Evolutionary conservation across 257 asterid species (phyloP), one percentile per base, ranked within the genome.

Genomic region (Solanum pinnatisectum): DNA sequence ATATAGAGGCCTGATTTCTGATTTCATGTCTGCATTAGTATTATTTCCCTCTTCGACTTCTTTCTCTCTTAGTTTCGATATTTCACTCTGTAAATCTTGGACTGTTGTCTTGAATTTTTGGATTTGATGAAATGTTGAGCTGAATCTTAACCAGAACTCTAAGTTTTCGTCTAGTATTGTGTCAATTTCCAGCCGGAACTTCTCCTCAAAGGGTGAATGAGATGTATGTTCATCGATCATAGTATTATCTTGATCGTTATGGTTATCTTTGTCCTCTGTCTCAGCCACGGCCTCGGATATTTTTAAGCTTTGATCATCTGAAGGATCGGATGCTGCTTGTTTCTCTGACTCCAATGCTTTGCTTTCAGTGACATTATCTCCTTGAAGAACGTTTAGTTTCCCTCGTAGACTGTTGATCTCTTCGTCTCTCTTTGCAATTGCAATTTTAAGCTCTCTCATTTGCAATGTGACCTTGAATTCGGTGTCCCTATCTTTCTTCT

Each of bases 111-210:
- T 90, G 91, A 93, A 93, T 79, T 94, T 94, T 89, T 92, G 87
- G 5, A 93, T 86, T 81, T 93, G 94, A 81, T 93, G 95, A 89
- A 89, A 92, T 18, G 91, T 87, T 0, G 93, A 76, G 91, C 96
- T 92, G 85, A 94, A 94, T 87, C 96, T 93, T 87, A 93, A 87
- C 98, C 98, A 94, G 91, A 94, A 94, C 18, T 89, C 95, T 20
- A 94, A 36, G 88, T 93, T 93, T 39, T 89, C 95, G 5, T 94
- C 95, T 5, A 90, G 90, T 25, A 94, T 87, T 9, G 92, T 91
- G 5, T 94, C 94, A 4, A 94, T 93, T 36, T 90, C 92, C 6
- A 87, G 39, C 25, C 94, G 91, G 25, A 94, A 92, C 87, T 92
- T 93, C 65, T 90, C 95, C 83, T 94, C 96, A 10, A 89, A 76